Evolutionary conservation across 768 basidiomycete genomes (phyloP), one percentile per base, ranked within the genome.

Genomic region (Lactarius evosmus): DNA sequence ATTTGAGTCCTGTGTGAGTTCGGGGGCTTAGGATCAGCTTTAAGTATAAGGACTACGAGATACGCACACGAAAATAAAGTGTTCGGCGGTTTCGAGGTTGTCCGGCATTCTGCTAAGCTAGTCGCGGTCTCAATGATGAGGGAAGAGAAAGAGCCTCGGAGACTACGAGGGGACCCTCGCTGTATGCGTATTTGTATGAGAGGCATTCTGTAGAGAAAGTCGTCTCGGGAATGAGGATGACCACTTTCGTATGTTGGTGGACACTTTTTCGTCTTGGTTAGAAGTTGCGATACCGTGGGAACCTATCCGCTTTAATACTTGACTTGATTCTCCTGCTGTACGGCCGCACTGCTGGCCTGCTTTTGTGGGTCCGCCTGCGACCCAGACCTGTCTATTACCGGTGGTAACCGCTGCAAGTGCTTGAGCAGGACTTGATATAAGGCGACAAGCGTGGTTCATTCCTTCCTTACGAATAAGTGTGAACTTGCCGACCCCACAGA

Each of bases 41-140:
- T 36, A 57, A 40, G 38, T 1, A 22, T 30, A 52, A 51, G 29
- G 62, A 49, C 4, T 14, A 36, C 29, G 46, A 64, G 51, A 30
- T 16, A 77, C 81, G 61, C 72, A 79, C 81, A 89, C 85, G 76
- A 87, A 89, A 75, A 91, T 89, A 74, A 90, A 90, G 73, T 89
- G 82, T 69, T 86, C 82, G 63, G 87, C 85, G 46, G 84, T 84
- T 67, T 80, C 79, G 61, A 80, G 74, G 54, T 81, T 74, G 74
- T 84, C 78, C 56, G 71, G 69, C 80, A 80, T 80, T 56, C 22
- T 50, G 34, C 27, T n/a, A 22, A 40, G 57, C 40, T 57, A 12
- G 54, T 49, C 46, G 46, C 46, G 11, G 46, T 14, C 40, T 19
- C 40, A 52, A 33, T 38, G 58, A 56, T 6, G 25, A 25, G n/a